Evolutionary conservation across 2,329 filamentous ascomycete genomes (phyloP).

Genomic region (Emericellopsis atlantica): DNA sequence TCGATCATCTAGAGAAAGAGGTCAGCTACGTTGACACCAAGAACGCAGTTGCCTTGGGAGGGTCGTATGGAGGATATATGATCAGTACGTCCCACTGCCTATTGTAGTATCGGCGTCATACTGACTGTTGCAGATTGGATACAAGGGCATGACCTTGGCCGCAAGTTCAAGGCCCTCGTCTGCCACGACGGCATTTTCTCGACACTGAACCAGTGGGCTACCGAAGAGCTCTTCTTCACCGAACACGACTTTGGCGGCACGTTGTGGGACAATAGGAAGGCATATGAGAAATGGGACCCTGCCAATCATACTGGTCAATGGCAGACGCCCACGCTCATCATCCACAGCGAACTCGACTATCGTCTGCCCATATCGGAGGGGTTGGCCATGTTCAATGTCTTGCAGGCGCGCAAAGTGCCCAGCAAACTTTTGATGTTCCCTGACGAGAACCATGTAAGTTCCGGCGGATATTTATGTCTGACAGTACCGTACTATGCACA

Average conservation of each 20-base stretch:
- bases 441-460: slow-evolving; percentile 48
- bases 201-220: slow-evolving; percentile 50
- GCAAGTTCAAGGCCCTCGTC: slow-evolving; percentile 77
- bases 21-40: slow-evolving; percentile 56
- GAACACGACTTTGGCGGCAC: slow-evolving; percentile 54
- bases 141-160: slow-evolving; percentile 71
- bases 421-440: slow-evolving; percentile 74
- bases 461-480: too few relatives aligned
- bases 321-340: slow-evolving; percentile 75
- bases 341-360: slow-evolving; percentile 87
- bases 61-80: slow-evolving; percentile 67
- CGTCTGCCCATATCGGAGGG: slow-evolving; percentile 77
- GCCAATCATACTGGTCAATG: slow-evolving; percentile 53
- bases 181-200: slow-evolving; percentile 82
- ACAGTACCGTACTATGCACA: slow-evolving; percentile 1
- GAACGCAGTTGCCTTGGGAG: slow-evolving; percentile 61
- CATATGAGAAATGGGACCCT: slow-evolving; percentile 61
- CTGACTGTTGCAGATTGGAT: slow-evolving; percentile 54
- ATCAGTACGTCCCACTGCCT: slow-evolving; percentile 35
- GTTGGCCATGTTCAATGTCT: slow-evolving; percentile 70
- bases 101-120: background rate
- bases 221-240: slow-evolving; percentile 60
- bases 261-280: slow-evolving; percentile 47
- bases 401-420: slow-evolving; percentile 63
- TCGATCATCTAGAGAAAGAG: slow-evolving; percentile 58